Percentiles rank a stretch among this genome's conserved stretches.
phyloP scores from a whole-genome alignment of 306 rosid genomes.

The Castanospermum australe region DNA sequence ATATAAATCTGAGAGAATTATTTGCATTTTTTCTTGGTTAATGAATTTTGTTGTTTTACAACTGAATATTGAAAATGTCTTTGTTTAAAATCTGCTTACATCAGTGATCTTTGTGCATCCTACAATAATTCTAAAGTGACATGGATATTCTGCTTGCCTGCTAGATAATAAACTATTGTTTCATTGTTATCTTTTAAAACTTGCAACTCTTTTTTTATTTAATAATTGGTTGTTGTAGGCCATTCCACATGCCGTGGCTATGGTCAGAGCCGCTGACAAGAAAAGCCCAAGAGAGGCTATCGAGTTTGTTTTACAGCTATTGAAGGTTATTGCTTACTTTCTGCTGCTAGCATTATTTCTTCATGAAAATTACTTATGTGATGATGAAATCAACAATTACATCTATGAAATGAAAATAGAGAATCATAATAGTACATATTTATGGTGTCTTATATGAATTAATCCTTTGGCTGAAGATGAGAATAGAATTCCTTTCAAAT shows the following conservation, averaged over 20 bases:
- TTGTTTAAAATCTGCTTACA: not conserved
- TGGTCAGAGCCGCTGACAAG: constrained; percentile 78
- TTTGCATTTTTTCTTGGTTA: not conserved
- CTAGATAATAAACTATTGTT: not conserved
- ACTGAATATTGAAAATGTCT: not conserved
- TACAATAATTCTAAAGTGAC: constrained; percentile 5
- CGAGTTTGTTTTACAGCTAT: constrained; percentile 86
- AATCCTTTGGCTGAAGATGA: not conserved
- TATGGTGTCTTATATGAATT: not conserved
- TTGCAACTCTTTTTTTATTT: constrained; percentile 1
- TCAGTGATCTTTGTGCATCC: not conserved
- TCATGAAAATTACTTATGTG: not conserved
- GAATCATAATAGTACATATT: not conserved
- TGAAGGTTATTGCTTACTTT: constrained; percentile 62
- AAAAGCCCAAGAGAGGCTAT: constrained; percentile 98
- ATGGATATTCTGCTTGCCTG: constrained; percentile 20
- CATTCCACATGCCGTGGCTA: constrained; percentile 93
- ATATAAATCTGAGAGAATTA: not conserved
- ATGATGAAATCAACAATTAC: not conserved
- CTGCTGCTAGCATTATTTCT: not conserved
- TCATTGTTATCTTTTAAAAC: constrained; percentile 9
- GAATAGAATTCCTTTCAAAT: not conserved
- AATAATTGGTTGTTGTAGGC: constrained; percentile 57
- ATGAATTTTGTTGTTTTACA: not conserved
- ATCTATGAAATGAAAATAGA: not conserved